A percentile compares a stretch with the other conserved stretches of the same genome.
These are phyloP conservation scores for Sugiyamaella lignohabitans DNA, from an alignment of 805 yeast species.

Conservation along the genomic window DNA sequence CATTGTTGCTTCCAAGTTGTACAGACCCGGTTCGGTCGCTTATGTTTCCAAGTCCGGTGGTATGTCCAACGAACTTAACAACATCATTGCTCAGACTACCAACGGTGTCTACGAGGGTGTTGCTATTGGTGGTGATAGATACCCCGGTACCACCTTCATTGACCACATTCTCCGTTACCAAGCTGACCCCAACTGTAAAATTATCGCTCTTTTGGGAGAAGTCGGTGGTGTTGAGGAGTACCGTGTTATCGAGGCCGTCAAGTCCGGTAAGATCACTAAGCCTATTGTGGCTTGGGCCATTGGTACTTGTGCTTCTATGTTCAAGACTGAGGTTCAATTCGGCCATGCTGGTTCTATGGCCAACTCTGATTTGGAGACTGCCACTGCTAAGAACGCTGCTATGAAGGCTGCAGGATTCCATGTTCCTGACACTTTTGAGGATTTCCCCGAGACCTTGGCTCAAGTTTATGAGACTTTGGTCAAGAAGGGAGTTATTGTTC, in stretches of 20 bases:
- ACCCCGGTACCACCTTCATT: constrained; percentile 66
- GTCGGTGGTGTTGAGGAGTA: constrained; percentile 71
- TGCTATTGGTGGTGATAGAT: constrained; percentile 70
- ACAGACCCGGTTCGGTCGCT: constrained; percentile 43
- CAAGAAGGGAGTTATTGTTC: constrained; percentile 34
- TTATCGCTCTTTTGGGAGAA: constrained; percentile 60
- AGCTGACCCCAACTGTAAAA: constrained; percentile 58
- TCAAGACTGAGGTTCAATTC: constrained; percentile 54
- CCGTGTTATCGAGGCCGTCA: constrained; percentile 63
- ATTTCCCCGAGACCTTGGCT: constrained; percentile 36
- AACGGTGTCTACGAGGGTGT: constrained; percentile 50
- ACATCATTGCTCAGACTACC: constrained; percentile 40
- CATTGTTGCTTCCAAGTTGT: constrained; percentile 42
- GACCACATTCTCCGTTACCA: constrained; percentile 61
- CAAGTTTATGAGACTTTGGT: constrained; percentile 74
- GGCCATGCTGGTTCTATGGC: constrained; percentile 72
- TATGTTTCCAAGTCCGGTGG: constrained; percentile 45
- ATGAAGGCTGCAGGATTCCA: constrained; percentile 91
- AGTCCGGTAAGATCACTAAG: constrained; percentile 55
- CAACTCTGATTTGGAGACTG: constrained; percentile 65
- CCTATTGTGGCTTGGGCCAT: constrained; percentile 70
- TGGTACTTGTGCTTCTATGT: constrained; percentile 65
- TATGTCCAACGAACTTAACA: constrained; percentile 44
- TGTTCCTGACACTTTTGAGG: constrained; percentile 70
- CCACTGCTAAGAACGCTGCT: constrained; percentile 58